These are phyloP conservation scores for Lactifluus rugatus DNA, from an alignment of 768 basidiomycete species.

Conservation along the genomic window DNA sequence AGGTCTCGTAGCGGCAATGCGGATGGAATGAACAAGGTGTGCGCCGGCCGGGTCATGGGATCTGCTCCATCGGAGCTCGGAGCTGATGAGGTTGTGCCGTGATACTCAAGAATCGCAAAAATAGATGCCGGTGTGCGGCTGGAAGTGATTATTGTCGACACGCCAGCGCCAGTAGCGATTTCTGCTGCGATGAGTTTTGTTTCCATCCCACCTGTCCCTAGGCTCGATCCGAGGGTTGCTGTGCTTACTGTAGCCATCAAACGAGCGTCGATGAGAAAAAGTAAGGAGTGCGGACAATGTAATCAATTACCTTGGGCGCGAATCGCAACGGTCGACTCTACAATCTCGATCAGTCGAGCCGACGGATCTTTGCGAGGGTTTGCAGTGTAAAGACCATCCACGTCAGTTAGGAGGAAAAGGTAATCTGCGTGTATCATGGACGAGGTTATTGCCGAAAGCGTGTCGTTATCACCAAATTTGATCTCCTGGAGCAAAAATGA, in stretches of 20 bases:
- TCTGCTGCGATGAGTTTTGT: constrained; percentile 98
- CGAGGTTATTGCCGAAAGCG: constrained; percentile 91
- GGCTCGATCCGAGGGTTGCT: constrained; percentile 79
- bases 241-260: constrained; percentile 61
- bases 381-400: constrained; percentile 89
- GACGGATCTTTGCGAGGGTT: constrained; percentile 87
- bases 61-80: constrained; percentile 10
- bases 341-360: constrained; percentile 72
- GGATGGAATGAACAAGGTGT: constrained; percentile 82
- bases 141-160: constrained; percentile 82
- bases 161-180: constrained; percentile 91
- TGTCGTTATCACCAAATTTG: constrained; percentile 99
- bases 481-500: constrained; percentile 64
- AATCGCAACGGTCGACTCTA: constrained; percentile 74
- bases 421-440: constrained; percentile 98
- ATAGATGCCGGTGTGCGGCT: constrained; percentile 72
- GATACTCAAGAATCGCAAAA: constrained; percentile 72
- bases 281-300: neutral
- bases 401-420: constrained; percentile 92
- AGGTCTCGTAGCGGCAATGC: too few species aligned
- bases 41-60: constrained; percentile 49
- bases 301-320: constrained; percentile 57
- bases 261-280: neutral
- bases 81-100: constrained; percentile 29
- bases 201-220: constrained; percentile 99